Base-by-base conservation (phyloP, 164 flowering plant species). In the Platanus orientalis region DNA sequence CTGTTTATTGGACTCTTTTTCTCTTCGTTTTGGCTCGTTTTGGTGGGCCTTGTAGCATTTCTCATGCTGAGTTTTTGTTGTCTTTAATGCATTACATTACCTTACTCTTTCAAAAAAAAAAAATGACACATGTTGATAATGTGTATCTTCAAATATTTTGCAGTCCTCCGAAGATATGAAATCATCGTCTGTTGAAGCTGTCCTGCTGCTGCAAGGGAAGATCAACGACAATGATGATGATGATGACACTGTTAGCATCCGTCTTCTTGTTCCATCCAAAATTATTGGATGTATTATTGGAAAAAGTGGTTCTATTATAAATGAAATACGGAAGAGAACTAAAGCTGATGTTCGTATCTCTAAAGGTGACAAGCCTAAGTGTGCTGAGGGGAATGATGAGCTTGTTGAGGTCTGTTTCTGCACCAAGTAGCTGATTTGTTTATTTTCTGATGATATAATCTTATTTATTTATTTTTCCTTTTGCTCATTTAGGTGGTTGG, bases 201-300 rank as follows among this genome's bases (percentile, higher is more conserved):
- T 85, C 69, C 68, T 94, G 26, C 71, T 92, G 79, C 84, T 94
- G 68, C 97, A 89, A 82, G 88, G 68, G 44, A 94, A 89, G 81
- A 89, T 94, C 60, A 89, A 88, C 75, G 90, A 84, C 60, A 89
- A 88, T 76, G 90, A 84, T 62, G 95, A 89, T 59, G 93, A 86
- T 64, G 89, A 79, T 54, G 88, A 84, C 19, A 76, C 60, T 54
- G 86, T 82, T 27, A 60, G 71, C 19, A 70, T 91, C 51, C 76
- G 92, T 49, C 80, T 94, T 36, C 92, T 91, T 61, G 85, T 94
- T 73, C 88, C 94, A 27, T 86, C 92, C 34, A 91, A 81, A 75
- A 75, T 83, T 67, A 89, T 94, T 68, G 99, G 99, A 1, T 94
- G 97, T 65, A 78, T 94, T 29, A 94, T 94, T 64, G 97, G 99